phyloP scores from a whole-genome alignment of 2,329 filamentous ascomycete genomes.

The Aureobasidium sp. region DNA sequence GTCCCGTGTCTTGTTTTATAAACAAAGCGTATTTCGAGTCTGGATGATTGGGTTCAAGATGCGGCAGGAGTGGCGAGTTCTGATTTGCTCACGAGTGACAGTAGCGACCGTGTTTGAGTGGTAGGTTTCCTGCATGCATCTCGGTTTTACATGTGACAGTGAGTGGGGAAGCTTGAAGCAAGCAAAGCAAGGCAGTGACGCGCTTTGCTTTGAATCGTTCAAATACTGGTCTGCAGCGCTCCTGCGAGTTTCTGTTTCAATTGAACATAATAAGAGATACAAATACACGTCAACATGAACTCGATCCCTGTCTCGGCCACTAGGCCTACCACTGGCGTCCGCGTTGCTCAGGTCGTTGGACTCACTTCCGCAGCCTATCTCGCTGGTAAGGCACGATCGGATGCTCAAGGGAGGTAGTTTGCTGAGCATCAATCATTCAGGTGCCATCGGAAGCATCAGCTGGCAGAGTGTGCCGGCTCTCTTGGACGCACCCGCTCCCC shows the following conservation, averaged over 20 bases:
- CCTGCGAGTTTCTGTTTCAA: background rate
- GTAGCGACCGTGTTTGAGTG: background rate
- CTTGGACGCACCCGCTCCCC: conserved; percentile 46
- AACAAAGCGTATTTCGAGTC: background rate
- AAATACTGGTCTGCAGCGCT: background rate
- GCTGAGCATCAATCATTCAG: background rate
- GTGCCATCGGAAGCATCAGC: conserved; percentile 4
- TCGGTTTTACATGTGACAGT: background rate
- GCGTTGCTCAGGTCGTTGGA: conserved; percentile 42
- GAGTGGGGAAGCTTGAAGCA: conserved; percentile 1
- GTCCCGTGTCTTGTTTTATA: too few relatives aligned
- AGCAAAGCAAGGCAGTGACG: conserved; percentile 5
- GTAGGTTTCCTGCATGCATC: background rate
- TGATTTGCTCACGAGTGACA: background rate
- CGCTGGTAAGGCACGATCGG: conserved; percentile 26
- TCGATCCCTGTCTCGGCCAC: conserved; percentile 4
- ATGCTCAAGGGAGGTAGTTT: background rate
- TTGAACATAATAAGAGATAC: background rate
- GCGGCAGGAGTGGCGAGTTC: background rate
- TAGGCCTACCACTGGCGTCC: conserved; percentile 24
- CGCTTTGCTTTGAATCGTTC: background rate
- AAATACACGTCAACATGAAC: conserved; percentile 1
- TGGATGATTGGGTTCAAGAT: too few relatives aligned
- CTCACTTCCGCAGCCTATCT: conserved; percentile 43
- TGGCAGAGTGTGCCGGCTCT: conserved; percentile 34